Conservation (phyloP, 805 yeast species). For the Zygosaccharomyces bisporus region DNA sequence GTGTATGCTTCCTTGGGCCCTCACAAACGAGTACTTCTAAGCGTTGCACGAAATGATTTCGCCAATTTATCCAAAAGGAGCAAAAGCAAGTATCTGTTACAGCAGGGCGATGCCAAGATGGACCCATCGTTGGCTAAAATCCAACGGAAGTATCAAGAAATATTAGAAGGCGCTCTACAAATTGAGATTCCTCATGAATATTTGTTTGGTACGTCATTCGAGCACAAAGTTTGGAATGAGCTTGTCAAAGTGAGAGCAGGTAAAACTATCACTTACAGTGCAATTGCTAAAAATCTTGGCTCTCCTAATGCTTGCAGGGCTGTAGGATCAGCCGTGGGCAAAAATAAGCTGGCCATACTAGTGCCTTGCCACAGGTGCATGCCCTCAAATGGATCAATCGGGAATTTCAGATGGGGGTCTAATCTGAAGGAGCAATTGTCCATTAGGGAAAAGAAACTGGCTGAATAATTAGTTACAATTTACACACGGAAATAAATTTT, state of each 20-base stretch:
- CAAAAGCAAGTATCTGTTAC: conserved; percentile 13
- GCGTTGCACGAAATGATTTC: conserved; percentile 14
- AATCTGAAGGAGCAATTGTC: conserved; percentile 33
- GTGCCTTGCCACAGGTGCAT: conserved; percentile 46
- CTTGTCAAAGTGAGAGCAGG: conserved; percentile 34
- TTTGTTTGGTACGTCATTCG: conserved; percentile 41
- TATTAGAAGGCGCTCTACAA: conserved; percentile 6
- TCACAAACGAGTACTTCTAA: conserved; percentile 14
- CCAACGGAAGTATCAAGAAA: background rate
- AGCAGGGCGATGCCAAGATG: background rate
- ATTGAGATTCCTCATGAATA: conserved; percentile 22
- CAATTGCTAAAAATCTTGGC: conserved; percentile 35
- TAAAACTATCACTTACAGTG: conserved; percentile 33
- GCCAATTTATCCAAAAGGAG: conserved; percentile 17
- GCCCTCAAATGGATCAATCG: conserved; percentile 31
- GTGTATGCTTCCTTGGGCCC: conserved; percentile 23
- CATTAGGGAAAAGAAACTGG: conserved; percentile 8
- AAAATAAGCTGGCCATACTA: conserved; percentile 39
- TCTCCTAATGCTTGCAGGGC: conserved; percentile 37
- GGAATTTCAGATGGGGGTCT: conserved; percentile 42
- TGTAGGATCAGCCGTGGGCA: conserved; percentile 41
- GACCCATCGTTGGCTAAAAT: conserved; percentile 2
- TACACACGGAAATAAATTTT: too few species aligned
- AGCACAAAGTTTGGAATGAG: conserved; percentile 39
- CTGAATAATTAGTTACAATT: too few species aligned